Conservation (phyloP, 768 basidiomycete species). For the Chiua virens region DNA sequence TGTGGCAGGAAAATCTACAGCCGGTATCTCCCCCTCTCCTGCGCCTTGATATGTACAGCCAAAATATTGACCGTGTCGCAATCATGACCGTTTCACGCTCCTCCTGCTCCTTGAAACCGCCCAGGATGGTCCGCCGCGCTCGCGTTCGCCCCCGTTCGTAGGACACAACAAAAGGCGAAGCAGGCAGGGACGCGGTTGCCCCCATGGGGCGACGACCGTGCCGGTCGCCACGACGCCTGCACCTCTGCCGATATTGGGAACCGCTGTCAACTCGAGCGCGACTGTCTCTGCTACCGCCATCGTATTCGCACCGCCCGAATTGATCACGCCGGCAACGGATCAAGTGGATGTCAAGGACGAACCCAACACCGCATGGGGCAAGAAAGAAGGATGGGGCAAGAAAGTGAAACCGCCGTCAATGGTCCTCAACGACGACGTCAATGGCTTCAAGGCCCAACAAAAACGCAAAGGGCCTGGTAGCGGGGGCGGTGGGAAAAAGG, state of each 20-base stretch:
- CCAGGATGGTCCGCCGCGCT: constrained; percentile 88
- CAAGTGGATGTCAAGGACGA: constrained; percentile 30
- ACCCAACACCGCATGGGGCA: constrained; percentile 36
- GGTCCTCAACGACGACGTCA: constrained; percentile 86
- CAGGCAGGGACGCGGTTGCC: constrained; percentile 32
- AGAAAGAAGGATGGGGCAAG: constrained; percentile 74
- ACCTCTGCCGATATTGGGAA: constrained; percentile 32
- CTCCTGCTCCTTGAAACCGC: neutral
- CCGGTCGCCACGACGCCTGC: constrained; percentile 37
- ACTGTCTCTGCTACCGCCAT: constrained; percentile 58
- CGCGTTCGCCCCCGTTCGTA: constrained; percentile 82
- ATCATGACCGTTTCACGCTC: constrained; percentile 29
- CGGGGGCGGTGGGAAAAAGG: constrained; percentile 42
- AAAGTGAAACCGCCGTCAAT: constrained; percentile 90
- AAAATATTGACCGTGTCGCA: constrained; percentile 39
- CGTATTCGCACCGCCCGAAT: constrained; percentile 66
- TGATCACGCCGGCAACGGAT: constrained; percentile 36
- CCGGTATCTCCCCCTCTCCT: constrained; percentile 53
- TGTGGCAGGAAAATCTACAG: constrained; percentile 49
- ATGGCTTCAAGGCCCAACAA: constrained; percentile 69
- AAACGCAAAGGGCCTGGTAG: constrained; percentile 51
- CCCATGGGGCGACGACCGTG: constrained; percentile 57
- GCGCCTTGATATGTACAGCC: constrained; percentile 36
- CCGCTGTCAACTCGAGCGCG: constrained; percentile 26
- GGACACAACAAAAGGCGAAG: constrained; percentile 62